Base-by-base conservation (phyloP, 2,329 filamentous ascomycete genomes). In the Shiraia bambusicola region DNA sequence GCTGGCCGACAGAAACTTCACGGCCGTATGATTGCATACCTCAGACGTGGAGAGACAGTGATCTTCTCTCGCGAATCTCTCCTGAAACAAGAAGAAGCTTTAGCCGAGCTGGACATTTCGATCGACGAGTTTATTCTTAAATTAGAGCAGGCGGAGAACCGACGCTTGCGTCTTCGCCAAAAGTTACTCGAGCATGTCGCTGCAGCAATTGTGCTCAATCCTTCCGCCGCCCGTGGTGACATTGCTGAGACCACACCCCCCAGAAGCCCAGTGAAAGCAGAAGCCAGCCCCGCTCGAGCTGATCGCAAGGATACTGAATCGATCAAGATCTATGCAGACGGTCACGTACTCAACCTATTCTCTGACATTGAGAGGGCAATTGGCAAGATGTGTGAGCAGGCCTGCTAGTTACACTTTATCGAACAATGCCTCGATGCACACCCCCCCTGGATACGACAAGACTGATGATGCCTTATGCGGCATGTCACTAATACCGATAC, bases 131-230 rank as follows among this genome's bases (percentile, higher is more conserved):
- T 87, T 84, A 82, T 87, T 34, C 76, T 72, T 54, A 91, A 91
- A 70, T 78, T 91, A n/a, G 87, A 91, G 60, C 79, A 85, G 49
- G 85, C 86, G 8, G 87, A 92, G 66, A 88, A 90, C 62, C 77
- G 87, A 58, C 82, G 87, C 28, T 84, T 82, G 12, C 78, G 85
- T 6, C 82, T 92, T 31, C 80, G 86, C 27, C 86, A 91, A 63
- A 92, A 90, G 74, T 74, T 92, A 10, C 77, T 92, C 3, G 87
- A 92, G 67, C 87, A 92, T 59, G 83, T 91, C 37, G 87, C 87
- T 33, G 87, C 86, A 12, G 84, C 86, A 2, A 59, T 72, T 10
- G 59, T 69, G 4, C 59, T 70, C 12, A 59, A 61, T 33, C 65
- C 63, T 37, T 45, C 58, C 25, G 51, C 58, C 28, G 49, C 58